Base-by-base conservation (phyloP, 2,329 filamentous ascomycete species). In the Sordariomycetes sp. region DNA sequence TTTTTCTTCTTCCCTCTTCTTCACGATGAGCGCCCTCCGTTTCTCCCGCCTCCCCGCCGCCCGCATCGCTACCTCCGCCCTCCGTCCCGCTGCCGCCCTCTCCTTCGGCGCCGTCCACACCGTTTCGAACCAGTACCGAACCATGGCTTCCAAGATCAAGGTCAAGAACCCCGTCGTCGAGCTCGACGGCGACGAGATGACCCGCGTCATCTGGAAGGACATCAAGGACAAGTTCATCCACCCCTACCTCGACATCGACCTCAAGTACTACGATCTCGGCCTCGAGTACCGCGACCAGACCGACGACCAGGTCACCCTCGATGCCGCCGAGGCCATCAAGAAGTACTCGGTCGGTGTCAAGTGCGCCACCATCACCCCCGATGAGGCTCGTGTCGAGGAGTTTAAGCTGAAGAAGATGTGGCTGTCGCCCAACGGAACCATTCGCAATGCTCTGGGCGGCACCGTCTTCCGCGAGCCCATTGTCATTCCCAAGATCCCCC, bases 381-480 rank as follows among this genome's bases (percentile, higher is more conserved):
- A 98, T 59, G 92, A 98, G 75, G 82, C 79, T 44, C 82, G 92
- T 58, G 90, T 98, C 20, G 75, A 96, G 71, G 92, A 96, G 66
- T 98, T 96, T 66, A 88, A 95, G 59, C 76, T 98, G 49, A 98
- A 96, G 83, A 81, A 96, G 71, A 96, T 96, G 92, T 98, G 92
- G 92, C 75, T 96, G 39, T 94, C 86, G 37, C 92, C 92, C 54
- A 98, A 98, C 61, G 92, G 92, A 57, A 98, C 78, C 41, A 82
- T 82, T 64, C 72, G 78, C 48, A 82, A 82, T 53, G 68, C 68
- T 40, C 72, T 82, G 33, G 90, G 90, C 51, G 92, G 92, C 55
- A 98, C 92, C 53, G 90, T 98, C 53, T 98, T 98, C 82, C 85
- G 92, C 62, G 92, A 95, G 66, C 92, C 92, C 50, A 98, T 98